Conservation (phyloP, 352 stramenopile species). For the Globisporangium megalacanthum region DNA sequence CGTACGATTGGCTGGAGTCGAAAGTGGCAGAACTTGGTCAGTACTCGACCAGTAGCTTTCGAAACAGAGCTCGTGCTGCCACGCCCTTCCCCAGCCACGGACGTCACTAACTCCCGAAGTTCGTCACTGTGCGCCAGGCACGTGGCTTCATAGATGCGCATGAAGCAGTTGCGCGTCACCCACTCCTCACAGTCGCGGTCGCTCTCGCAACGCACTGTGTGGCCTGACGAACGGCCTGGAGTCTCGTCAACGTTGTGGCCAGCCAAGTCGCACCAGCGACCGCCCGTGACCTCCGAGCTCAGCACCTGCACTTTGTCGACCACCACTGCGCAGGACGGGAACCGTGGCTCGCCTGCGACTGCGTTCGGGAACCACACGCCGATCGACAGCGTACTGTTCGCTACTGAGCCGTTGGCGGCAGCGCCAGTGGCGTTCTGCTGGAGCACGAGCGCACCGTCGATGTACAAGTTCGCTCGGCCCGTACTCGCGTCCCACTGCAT, state of each 20-base stretch:
- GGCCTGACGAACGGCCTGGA: no score
- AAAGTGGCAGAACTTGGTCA: conserved; percentile 27
- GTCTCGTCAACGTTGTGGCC: conserved; percentile 22
- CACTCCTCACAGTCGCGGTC: conserved; percentile 39
- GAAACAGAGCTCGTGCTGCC: background rate
- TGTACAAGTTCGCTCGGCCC: conserved; percentile 55
- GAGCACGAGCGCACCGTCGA: conserved; percentile 42
- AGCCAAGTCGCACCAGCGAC: conserved; percentile 62
- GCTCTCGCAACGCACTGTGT: conserved; percentile 26
- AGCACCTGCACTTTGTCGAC: conserved; percentile 53
- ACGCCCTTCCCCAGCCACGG: background rate
- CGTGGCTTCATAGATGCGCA: conserved; percentile 49
- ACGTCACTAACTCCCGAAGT: background rate
- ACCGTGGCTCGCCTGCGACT: conserved; percentile 47
- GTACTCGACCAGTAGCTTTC: background rate
- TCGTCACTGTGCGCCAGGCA: conserved; percentile 20
- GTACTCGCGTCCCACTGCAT: conserved; percentile 63
- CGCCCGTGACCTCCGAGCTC: conserved; percentile 44
- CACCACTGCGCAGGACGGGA: conserved; percentile 38
- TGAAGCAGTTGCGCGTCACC: conserved; percentile 51
- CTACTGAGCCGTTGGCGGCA: background rate
- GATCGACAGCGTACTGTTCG: conserved; percentile 27
- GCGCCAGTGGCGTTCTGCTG: conserved; percentile 21
- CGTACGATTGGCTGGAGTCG: conserved; percentile 19
- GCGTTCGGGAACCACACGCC: conserved; percentile 72